These are phyloP conservation scores for Microcyclospora pomicola DNA, from an alignment of 2,329 filamentous ascomycete genomes.

Conservation along the genomic window DNA sequence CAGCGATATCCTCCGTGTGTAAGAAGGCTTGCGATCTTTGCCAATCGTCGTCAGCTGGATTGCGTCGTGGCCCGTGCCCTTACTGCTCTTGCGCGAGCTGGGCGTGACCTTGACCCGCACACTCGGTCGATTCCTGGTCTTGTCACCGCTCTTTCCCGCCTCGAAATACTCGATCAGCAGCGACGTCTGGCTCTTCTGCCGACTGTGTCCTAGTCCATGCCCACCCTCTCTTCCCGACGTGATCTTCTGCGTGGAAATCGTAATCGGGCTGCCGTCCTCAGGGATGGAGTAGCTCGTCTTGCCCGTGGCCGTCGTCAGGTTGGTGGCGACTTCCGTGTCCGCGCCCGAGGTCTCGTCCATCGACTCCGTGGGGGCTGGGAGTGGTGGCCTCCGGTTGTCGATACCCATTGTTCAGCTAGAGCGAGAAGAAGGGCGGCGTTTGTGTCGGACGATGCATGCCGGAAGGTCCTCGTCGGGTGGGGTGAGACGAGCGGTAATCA, in stretches of 20 bases:
- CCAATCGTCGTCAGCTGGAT: conserved; percentile 77
- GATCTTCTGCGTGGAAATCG: conserved; percentile 66
- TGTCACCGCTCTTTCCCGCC: conserved; percentile 52
- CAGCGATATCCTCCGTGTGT: conserved; percentile 54
- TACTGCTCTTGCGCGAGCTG: conserved; percentile 45
- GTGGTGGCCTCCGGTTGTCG: conserved; percentile 38
- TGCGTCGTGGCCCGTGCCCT: conserved; percentile 46
- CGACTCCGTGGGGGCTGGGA: conserved; percentile 65
- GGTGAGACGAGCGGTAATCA: too few species aligned
- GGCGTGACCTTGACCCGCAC: conserved; percentile 71
- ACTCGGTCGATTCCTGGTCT: conserved; percentile 59
- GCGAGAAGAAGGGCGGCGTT: not conserved
- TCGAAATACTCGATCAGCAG: conserved; percentile 93
- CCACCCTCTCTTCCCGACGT: conserved; percentile 30
- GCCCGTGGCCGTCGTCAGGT: conserved; percentile 55
- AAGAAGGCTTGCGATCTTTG: conserved; percentile 56
- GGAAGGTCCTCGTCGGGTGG: not conserved
- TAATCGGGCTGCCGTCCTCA: conserved; percentile 81
- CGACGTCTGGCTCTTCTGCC: conserved; percentile 65
- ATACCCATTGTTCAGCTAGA: conserved; percentile 25
- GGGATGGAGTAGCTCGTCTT: conserved; percentile 65
- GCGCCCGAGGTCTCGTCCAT: conserved; percentile 39
- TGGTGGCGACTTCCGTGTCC: conserved; percentile 45
- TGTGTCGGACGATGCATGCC: not conserved
- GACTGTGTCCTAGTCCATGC: conserved; percentile 37